Base-by-base conservation (phyloP, 176 grass and related monocot genomes). In the Echinochloa phyllopogon region DNA sequence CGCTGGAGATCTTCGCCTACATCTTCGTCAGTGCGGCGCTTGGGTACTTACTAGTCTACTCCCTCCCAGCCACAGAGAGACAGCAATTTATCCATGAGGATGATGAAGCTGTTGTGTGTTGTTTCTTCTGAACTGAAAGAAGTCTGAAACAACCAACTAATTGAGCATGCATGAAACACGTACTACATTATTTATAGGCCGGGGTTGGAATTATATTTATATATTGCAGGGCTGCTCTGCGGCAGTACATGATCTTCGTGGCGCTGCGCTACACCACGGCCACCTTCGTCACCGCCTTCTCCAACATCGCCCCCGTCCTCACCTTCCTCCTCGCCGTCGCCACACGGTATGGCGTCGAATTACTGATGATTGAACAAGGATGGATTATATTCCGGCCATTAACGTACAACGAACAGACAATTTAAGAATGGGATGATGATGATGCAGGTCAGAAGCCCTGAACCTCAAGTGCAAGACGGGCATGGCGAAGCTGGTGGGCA, bases 231-330 rank as follows among this genome's bases (percentile, higher is more conserved):
- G 89, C 96, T 24, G 83, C 96, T 69, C 81, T 99, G 23, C 85
- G 91, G 27, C 96, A 99, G 86, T 99, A 91, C 80, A 89, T 95
- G 80, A 94, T 96, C 87, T 99, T 90, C 85, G 24, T 93, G 0
- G 93, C 73, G 10, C 56, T 99, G 77, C 75, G 87, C 33, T 94
- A 96, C 83, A 96, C 96, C 4, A 92, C 96, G 10, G 89, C 91
- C 36, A 96, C 96, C 58, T 95, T 99, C 81, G 83, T 94, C 37
- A 92, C 93, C 15, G 96, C 96, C 70, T 99, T 99, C 86, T 91
- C 94, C 79, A 99, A 99, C 79, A 89, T 92, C 24, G 71, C 94
- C 0, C 96, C 93, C 0, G 93, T 99, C 0, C 73, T 94, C 25
- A 99, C 96, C 80, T 99, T 99, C 88, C 71, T 99, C 10, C 86